Evolutionary conservation across 192 early-diverging fungal genomes (phyloP).

Genomic region (Podila epicladia): DNA sequence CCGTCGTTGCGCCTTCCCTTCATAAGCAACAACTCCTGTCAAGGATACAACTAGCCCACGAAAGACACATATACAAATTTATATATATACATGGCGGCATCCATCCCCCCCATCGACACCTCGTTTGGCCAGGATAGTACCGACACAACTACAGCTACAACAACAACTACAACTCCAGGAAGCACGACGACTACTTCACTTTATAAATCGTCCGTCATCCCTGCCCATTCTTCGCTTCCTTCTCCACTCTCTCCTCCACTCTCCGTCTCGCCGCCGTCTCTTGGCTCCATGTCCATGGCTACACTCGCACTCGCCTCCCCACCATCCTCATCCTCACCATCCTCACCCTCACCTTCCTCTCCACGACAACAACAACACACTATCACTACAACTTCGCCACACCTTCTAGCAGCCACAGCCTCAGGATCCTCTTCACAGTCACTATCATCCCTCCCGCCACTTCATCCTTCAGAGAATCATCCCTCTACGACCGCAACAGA

Average conservation of each 20-base stretch:
- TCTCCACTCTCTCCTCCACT: constrained; percentile 48
- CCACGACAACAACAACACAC: not conserved
- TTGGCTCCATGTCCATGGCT: constrained; percentile 18
- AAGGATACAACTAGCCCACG: not conserved
- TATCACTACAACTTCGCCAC: not conserved
- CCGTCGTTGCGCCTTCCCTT: not conserved
- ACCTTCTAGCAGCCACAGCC: not conserved
- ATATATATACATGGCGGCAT: constrained; percentile 3
- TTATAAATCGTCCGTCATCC: constrained; percentile 17
- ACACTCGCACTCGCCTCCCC: constrained; percentile 7
- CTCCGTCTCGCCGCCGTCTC: constrained; percentile 40
- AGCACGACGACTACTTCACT: not conserved
- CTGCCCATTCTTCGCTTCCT: constrained; percentile 37
- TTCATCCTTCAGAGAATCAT: not conserved
- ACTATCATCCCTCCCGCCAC: not conserved
- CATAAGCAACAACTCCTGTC: not conserved
- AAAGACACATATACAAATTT: not conserved
- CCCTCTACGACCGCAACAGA: not conserved
- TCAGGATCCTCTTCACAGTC: not conserved
- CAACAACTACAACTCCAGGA: constrained; percentile 1
- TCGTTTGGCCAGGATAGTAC: constrained; percentile 19
- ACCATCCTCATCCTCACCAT: constrained; percentile 9
- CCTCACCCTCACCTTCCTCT: constrained; percentile 4
- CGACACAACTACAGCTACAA: constrained; percentile 1
- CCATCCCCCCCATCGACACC: constrained; percentile 20